Evolutionary conservation across 257 asterid species (phyloP), one percentile per base, ranked within the genome.

Genomic region (Ajuga chamaepitys): DNA sequence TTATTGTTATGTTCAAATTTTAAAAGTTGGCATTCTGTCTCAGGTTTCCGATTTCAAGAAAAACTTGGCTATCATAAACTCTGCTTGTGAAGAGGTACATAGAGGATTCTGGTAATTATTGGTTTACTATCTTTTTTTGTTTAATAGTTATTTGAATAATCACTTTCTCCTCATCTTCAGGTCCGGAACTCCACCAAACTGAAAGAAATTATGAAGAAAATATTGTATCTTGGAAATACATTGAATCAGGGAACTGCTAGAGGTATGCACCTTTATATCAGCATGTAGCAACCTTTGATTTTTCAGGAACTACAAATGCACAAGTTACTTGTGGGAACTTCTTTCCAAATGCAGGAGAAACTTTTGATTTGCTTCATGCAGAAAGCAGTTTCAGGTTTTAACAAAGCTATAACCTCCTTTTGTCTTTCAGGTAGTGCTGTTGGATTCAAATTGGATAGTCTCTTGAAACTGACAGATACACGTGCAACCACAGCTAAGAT

Each of bases 231-330:
- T 51, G 99, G 99, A 67, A 93, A 93, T 75, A 81, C 88, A 48
- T 80, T 93, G 78, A 93, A 93, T 77, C 88, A 89, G 78, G 99
- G 99, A 80, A 93, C 99, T 75, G 95, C 97, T 52, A 84, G 97
- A 78, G 99, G 97, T 93, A 74, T 73, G 81, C n/a, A 64, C 47
- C 62, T 52, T 59, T 58, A 20, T 50, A 30, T 20, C 61, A 17
- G 44, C 20, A 50, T 13, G 42, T 24, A 20, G 25, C 25, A 30
- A 62, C 50, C 24, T 52, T 32, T 35, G 7, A 44, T 58, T 26
- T 5, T 51, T 53, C 57, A 60, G 66, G 44, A 28, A n/a, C 25
- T 66, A 7, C 20, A 9, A 54, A 59, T 50, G 44, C 30, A 62
- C 11, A 18, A 50, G 9, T 62, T 62, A 28, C 14, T 51, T 50